Base-by-base conservation (phyloP, 495 filamentous ascomycete species). In the Penicillium nucicola region DNA sequence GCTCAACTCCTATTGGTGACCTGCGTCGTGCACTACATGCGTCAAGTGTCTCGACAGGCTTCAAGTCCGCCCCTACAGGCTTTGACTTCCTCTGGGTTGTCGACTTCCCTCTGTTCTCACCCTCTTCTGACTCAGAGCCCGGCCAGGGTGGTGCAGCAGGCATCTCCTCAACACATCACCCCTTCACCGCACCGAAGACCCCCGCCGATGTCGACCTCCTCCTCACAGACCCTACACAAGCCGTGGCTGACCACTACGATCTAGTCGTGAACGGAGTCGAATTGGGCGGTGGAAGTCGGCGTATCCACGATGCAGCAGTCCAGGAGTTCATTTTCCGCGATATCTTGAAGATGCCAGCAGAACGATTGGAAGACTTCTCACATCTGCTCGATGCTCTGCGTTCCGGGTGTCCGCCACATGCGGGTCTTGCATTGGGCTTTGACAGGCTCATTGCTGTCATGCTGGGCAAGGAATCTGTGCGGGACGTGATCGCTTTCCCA, bases 401-500 rank as follows among this genome's bases (percentile, higher is more conserved):
- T 6, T 84, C 90, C 0, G 93, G 93, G 4, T 98, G 93, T 79
- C 95, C 93, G n/a, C 93, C 93, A 1, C 93, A 98, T 68, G 92
- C 93, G 0, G 93, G 93, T 0, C 83, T 98, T 38, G 93, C 93
- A 0, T 69, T 98, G 13, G 93, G 93, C 0, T 96, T 96, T 60
- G 93, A 98, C 61, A 83, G 93, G 32, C 70, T 97, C 25, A 74
- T 93, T n/a, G 84, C 93, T 5, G 75, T 95, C 5, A 80, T 97
- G 73, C 75, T 84, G 17, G 84, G 85, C 10, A 85, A 80, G 38
- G 82, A 88, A 18, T 85, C 83, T 6, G 80, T 98, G 8, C 71
- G 87, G 46, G 92, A 98, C 72, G 93, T 97, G 13, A 96, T 97
- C 63, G 92, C 92, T 1, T 98, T 98, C 65, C 93, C 93, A 2